Evolutionary conservation across 73 alveolate species (phyloP).

Genomic region (Strombidium stylifer): DNA sequence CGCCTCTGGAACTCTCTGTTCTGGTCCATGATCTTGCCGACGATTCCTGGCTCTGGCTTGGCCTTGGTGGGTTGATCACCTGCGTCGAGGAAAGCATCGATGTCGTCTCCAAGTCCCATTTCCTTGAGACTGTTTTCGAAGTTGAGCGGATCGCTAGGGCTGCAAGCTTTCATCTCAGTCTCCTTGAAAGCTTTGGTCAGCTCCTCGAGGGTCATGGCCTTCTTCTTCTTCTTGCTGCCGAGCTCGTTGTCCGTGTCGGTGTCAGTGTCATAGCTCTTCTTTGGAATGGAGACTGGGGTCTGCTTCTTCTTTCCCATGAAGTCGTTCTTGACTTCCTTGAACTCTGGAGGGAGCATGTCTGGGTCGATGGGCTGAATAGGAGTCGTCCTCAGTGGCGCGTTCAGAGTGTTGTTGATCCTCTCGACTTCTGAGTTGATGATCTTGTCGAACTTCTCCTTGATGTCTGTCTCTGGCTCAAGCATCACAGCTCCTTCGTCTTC

Average conservation of each 20-base stretch:
- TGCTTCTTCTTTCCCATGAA: not conserved
- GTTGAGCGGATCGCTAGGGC: too few species aligned
- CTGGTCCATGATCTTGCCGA: not conserved
- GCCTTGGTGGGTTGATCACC: not conserved
- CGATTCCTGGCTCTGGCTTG: not conserved
- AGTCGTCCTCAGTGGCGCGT: constrained; percentile 37
- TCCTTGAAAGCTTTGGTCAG: too few species aligned
- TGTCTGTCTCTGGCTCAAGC: constrained; percentile 48
- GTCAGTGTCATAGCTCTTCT: constrained; percentile 28
- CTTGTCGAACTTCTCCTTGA: constrained; percentile 47
- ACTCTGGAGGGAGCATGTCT: constrained; percentile 1
- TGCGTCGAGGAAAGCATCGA: not conserved
- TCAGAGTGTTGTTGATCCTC: constrained; percentile 25
- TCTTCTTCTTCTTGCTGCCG: too few species aligned
- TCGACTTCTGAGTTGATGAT: constrained; percentile 39
- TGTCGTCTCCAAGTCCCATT: too few species aligned
- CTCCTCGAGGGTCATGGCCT: too few species aligned
- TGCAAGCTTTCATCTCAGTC: too few species aligned
- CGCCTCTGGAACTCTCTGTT: not conserved
- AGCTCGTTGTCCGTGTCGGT: constrained; percentile 14
- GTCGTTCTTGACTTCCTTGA: not conserved
- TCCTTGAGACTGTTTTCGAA: too few species aligned
- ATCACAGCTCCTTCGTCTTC: constrained; percentile 37
- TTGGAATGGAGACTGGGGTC: constrained; percentile 7
- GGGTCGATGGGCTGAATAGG: constrained; percentile 10